Conservation (phyloP, 768 basidiomycete genomes). For the Hypholoma sublateritium region DNA sequence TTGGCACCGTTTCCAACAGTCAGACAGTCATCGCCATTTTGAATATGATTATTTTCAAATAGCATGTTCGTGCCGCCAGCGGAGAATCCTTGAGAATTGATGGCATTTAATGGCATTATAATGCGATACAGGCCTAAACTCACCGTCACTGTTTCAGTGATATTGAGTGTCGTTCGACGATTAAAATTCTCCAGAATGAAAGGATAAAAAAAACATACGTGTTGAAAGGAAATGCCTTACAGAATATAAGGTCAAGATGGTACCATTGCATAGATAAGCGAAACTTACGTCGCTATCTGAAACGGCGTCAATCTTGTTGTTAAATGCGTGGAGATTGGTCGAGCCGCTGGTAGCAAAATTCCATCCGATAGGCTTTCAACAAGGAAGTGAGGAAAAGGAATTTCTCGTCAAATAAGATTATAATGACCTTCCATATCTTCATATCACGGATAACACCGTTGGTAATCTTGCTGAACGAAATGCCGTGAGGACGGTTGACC, state of each 20-base stretch:
- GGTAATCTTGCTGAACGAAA: constrained; percentile 51
- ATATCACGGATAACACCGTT: constrained; percentile 56
- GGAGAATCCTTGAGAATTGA: constrained; percentile 40
- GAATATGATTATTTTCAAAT: constrained; percentile 57
- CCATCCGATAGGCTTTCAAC: constrained; percentile 52
- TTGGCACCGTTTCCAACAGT: constrained; percentile 57
- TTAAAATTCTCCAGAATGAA: background rate
- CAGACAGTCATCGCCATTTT: constrained; percentile 64
- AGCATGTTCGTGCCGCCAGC: constrained; percentile 56
- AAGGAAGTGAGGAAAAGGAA: background rate
- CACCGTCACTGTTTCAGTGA: constrained; percentile 33
- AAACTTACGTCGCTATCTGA: constrained; percentile 40
- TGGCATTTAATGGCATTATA: background rate
- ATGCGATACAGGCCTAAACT: background rate
- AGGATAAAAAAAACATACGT: constrained; percentile 36
- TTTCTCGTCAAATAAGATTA: background rate
- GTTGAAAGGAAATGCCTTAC: constrained; percentile 58
- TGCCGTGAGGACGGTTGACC: constrained; percentile 54
- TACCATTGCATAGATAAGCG: background rate
- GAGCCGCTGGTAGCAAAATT: constrained; percentile 55
- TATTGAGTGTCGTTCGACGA: background rate
- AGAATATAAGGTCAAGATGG: background rate
- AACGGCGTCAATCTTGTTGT: constrained; percentile 54
- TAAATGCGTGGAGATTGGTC: constrained; percentile 48
- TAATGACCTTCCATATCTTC: constrained; percentile 52